phyloP scores from a whole-genome alignment of 148 eudicot species.

The Fagopyrum tataricum region DNA sequence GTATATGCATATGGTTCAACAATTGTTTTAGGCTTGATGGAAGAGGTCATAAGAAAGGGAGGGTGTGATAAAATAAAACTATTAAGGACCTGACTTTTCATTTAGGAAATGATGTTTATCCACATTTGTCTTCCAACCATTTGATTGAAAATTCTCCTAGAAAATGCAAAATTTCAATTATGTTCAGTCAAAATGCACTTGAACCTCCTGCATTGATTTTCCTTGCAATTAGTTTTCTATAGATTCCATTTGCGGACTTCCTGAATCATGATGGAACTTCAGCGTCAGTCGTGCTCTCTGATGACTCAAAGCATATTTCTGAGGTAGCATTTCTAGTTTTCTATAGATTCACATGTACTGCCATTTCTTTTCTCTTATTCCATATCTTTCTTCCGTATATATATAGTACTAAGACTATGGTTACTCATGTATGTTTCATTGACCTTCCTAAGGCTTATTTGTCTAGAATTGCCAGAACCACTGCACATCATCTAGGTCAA shows the following conservation, averaged over 20 bases:
- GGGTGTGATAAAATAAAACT: background rate
- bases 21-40: background rate
- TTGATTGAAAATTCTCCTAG: background rate
- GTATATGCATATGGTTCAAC: background rate
- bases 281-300: conserved; percentile 43
- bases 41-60: background rate
- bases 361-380: background rate
- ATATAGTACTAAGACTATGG: background rate
- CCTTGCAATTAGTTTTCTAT: conserved; percentile 13
- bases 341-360: too few relatives aligned
- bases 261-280: conserved; percentile 63
- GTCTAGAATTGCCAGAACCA: background rate
- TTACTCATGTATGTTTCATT: background rate
- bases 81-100: background rate
- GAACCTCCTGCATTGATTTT: background rate
- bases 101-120: background rate
- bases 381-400: background rate
- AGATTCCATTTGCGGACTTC: conserved; percentile 94
- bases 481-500: background rate
- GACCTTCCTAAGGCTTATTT: background rate
- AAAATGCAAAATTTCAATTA: too few relatives aligned
- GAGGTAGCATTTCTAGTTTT: conserved; percentile 49
- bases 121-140: background rate
- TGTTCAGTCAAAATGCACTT: background rate
- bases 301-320: conserved; percentile 45